A percentile compares a stretch with the other conserved stretches of the same genome.
Evolutionary conservation across 768 basidiomycete genomes (phyloP).

Genomic region (Cantharellus cinnabarinus): DNA sequence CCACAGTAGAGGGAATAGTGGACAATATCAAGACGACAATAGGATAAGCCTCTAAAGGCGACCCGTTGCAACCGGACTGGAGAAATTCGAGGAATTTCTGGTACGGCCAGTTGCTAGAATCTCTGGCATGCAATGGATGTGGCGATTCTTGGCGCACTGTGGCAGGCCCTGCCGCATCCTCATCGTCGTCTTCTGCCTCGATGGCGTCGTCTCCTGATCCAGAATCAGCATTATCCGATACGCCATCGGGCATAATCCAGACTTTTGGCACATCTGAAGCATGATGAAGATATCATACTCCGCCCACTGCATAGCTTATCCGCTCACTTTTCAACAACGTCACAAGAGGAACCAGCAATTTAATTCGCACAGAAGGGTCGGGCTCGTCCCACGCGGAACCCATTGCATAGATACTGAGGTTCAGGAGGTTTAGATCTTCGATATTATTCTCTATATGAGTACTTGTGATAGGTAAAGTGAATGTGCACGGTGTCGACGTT

Average conservation of each 20-base stretch:
- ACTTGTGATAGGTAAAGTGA: no score
- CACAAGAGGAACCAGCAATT: constrained; percentile 52
- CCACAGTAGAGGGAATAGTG: constrained; percentile 50
- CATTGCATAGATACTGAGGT: constrained; percentile 19
- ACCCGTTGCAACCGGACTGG: constrained; percentile 55
- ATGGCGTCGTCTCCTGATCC: constrained; percentile 18
- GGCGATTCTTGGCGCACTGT: constrained; percentile 7
- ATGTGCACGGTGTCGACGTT: no score
- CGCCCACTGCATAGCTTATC: not conserved
- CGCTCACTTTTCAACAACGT: constrained; percentile 47
- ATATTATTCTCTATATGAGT: no score
- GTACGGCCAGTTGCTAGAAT: constrained; percentile 22
- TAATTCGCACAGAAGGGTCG: constrained; percentile 42
- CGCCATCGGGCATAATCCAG: constrained; percentile 33
- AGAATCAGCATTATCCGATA: constrained; percentile 16
- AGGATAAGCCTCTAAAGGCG: constrained; percentile 64
- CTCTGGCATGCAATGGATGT: not conserved
- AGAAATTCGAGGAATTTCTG: constrained; percentile 63
- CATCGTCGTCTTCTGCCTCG: constrained; percentile 19
- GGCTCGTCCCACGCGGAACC: constrained; percentile 54
- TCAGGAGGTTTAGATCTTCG: not conserved
- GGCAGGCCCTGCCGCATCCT: not conserved
- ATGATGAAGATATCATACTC: not conserved
- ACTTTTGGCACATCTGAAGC: constrained; percentile 36
- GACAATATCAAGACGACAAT: constrained; percentile 61